These are phyloP conservation scores for Hypoxylon crocopeplum DNA, from an alignment of 495 filamentous ascomycete species.

Conservation along the genomic window DNA sequence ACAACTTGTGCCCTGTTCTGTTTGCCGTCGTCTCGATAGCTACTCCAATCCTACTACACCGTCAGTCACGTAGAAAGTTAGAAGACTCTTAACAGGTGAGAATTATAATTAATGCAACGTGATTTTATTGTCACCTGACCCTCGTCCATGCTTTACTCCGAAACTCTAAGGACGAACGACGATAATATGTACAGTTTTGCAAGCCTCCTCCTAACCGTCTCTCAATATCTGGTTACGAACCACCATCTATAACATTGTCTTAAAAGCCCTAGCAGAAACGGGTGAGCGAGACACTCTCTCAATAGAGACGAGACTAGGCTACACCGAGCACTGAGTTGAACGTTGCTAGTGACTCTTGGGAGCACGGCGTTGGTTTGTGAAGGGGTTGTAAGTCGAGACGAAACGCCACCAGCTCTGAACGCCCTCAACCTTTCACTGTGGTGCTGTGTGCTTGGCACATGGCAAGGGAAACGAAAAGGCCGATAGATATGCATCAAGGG, in stretches of 20 bases:
- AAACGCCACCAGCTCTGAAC: constrained; percentile 17
- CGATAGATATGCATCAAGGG: constrained; percentile 14
- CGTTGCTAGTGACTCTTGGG: neutral
- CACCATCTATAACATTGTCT: too few relatives aligned
- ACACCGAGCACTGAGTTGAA: neutral
- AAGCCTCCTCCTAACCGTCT: constrained; percentile 6
- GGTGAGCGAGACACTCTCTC: neutral
- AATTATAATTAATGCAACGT: constrained; percentile 34
- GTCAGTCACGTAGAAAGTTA: too few relatives aligned
- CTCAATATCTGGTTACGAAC: too few relatives aligned
- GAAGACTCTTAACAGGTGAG: neutral
- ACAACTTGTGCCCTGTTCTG: too few relatives aligned
- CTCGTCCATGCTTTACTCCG: constrained; percentile 17
- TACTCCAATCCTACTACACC: too few relatives aligned
- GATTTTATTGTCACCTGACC: constrained; percentile 24
- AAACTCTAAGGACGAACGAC: constrained; percentile 7
- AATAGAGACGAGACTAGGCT: neutral
- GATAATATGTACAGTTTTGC: constrained; percentile 32
- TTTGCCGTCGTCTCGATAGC: too few relatives aligned
- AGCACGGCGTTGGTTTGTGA: neutral
- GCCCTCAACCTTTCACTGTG: constrained; percentile 6
- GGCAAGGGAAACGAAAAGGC: neutral
- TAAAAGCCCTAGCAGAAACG: neutral
- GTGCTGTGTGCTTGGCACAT: constrained; percentile 9
- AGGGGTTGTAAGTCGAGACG: constrained; percentile 4